Conservation (phyloP, 2,329 filamentous ascomycete species). For the Sporothrix brunneoviolacea region DNA sequence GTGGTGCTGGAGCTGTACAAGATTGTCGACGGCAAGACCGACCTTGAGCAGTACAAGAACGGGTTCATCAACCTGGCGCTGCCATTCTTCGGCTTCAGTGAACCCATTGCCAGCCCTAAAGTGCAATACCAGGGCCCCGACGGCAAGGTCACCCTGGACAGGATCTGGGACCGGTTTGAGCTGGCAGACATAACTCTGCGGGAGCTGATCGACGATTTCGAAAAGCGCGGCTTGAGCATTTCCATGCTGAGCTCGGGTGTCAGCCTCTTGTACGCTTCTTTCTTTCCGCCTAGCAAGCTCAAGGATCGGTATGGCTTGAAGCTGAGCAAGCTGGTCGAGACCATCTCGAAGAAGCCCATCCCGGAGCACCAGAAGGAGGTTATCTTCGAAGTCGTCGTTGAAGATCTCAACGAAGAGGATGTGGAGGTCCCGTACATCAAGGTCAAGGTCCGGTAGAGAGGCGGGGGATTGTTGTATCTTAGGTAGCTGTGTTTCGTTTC, state of each 20-base stretch:
- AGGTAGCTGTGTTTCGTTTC: not conserved
- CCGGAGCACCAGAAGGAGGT: conserved; percentile 89
- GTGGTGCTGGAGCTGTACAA: conserved; percentile 94
- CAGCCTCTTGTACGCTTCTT: conserved; percentile 86
- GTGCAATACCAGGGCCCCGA: conserved; percentile 76
- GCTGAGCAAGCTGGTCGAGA: conserved; percentile 80
- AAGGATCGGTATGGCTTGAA: conserved; percentile 79
- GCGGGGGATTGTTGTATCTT: too few relatives aligned
- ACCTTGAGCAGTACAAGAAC: conserved; percentile 98
- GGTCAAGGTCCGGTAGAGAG: conserved; percentile 56
- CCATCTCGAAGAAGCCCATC: conserved; percentile 85
- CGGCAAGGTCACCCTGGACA: conserved; percentile 79
- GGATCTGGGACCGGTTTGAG: conserved; percentile 97
- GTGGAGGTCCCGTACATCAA: conserved; percentile 97
- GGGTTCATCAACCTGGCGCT: conserved; percentile 94
- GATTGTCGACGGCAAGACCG: conserved; percentile 90
- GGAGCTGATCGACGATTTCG: conserved; percentile 78
- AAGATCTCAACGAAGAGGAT: conserved; percentile 83
- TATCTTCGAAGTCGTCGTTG: conserved; percentile 92
- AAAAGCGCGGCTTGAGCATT: conserved; percentile 70
- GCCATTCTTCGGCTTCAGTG: conserved; percentile 97
- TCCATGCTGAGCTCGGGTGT: conserved; percentile 97
- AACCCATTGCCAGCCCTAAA: conserved; percentile 91
- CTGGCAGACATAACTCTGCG: conserved; percentile 75
- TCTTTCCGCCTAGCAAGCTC: conserved; percentile 72